Base-by-base conservation (phyloP, 2,329 filamentous ascomycete genomes). In the Colletotrichum sp. region DNA sequence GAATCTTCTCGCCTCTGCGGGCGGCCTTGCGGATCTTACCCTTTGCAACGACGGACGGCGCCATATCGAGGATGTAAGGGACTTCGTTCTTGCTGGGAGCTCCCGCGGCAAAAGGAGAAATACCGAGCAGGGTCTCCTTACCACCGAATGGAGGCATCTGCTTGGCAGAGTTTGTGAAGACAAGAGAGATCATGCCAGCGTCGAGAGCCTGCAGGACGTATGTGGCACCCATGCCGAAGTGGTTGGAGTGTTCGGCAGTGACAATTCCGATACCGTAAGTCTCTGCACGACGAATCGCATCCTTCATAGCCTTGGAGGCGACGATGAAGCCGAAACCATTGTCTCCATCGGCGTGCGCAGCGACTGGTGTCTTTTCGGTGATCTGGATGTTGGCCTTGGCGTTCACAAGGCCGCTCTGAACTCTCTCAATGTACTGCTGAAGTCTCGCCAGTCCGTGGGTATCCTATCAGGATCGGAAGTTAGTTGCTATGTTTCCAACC, bases 221-320 rank as follows among this genome's bases (percentile, higher is more conserved):
- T 93, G 94, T 96, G 0, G 95, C 95, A 5, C 90, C 90, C 95
- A 96, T 96, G 68, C 95, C 95, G 80, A 95, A 96, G 83, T 96
- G 94, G 80, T 96, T 96, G 57, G 92, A 94, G 84, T 94, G 93
- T 83, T 93, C 94, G 80, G 96, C 88, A 72, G 90, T 92, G 1
- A 93, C 93, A 89, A 97, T 92, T 26, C 94, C 95, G 77, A 96
- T 94, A 8, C 94, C 94, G 79, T 89, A 92, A 3, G 85, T 82
- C 24, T 86, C 84, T 0, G 94, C 94, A 84, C 94, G 92, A 9
- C 90, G 87, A 57, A 96, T 91, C 1, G 94, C 94, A 0, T 89
- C 88, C 2, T 83, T 82, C 92, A 96, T 96, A 28, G 90, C 94
- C 71, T 84, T 80, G 63, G 92, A 88, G 1, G 93, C 93, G 0